Evolutionary conservation across 202 grass and related monocot species (phyloP).

Genomic region (Eragrostis tef): DNA sequence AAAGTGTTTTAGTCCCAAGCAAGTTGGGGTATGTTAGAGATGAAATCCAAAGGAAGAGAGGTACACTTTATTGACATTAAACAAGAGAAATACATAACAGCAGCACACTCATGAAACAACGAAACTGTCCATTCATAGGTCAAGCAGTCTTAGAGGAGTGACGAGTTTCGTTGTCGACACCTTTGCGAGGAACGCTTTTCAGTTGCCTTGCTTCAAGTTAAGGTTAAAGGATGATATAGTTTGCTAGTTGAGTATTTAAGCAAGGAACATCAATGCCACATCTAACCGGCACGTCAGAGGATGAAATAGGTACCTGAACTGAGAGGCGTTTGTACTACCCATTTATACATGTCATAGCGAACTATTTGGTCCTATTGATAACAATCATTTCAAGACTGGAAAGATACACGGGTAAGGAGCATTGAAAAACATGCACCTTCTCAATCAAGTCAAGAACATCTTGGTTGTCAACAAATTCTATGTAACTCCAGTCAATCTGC

Average conservation of each 20-base stretch:
- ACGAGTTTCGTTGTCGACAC: background rate
- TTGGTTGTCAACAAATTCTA: slow-evolving; percentile 97
- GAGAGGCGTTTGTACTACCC: background rate
- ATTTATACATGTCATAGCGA: slow-evolving; percentile 11
- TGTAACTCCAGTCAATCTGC: slow-evolving; percentile 95
- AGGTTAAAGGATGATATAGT: slow-evolving; percentile 1
- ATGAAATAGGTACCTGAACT: background rate
- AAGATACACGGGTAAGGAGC: slow-evolving; percentile 3
- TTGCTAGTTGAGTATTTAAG: slow-evolving; percentile 3
- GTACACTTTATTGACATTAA: background rate
- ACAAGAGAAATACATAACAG: background rate
- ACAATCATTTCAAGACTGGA: slow-evolving; percentile 14
- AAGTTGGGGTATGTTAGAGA: too few relatives aligned
- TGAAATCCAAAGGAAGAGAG: too few relatives aligned
- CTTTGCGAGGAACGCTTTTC: background rate
- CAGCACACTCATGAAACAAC: slow-evolving; percentile 21
- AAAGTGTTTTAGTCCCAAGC: too few relatives aligned
- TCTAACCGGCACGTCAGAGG: background rate
- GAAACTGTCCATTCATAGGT: slow-evolving; percentile 16
- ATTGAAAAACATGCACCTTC: slow-evolving; percentile 57
- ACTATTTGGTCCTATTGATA: slow-evolving; percentile 15
- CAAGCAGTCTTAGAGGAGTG: background rate
- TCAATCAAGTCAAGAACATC: slow-evolving; percentile 93
- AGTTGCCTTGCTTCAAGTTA: background rate
- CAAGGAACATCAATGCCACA: slow-evolving; percentile 1